A percentile compares a stretch with the other conserved stretches of the same genome.
These are phyloP conservation scores for Ustilago xerochloae DNA, from an alignment of 1,284 basidiomycete species.

Conservation along the genomic window DNA sequence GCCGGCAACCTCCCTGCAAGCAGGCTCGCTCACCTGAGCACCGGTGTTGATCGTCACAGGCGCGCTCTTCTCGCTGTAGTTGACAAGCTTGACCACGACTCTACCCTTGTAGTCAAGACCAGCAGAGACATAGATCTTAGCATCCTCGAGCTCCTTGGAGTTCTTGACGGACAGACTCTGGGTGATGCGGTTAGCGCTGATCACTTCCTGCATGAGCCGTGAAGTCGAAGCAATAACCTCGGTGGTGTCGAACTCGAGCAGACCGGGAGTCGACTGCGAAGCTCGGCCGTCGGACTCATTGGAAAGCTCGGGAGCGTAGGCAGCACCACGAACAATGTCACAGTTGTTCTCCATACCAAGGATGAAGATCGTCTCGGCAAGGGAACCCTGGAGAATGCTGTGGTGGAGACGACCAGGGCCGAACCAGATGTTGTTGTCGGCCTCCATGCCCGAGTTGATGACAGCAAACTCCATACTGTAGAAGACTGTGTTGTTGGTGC, in stretches of 20 bases:
- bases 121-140: constrained; percentile 38
- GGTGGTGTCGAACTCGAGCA: constrained; percentile 74
- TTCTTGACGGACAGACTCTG: constrained; percentile 28
- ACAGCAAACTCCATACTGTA: constrained; percentile 77
- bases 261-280: constrained; percentile 74
- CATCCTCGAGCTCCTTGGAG: constrained; percentile 28
- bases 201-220: constrained; percentile 76
- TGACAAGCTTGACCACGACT: constrained; percentile 48
- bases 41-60: constrained; percentile 17
- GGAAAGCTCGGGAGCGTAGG: constrained; percentile 76
- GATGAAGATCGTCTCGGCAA: constrained; percentile 78
- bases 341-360: constrained; percentile 76
- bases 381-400: constrained; percentile 72
- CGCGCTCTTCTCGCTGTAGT: constrained; percentile 31
- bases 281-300: constrained; percentile 62
- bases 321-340: constrained; percentile 75
- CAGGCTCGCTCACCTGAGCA: not conserved
- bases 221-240: constrained; percentile 72
- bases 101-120: constrained; percentile 24
- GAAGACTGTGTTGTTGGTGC: constrained; percentile 48
- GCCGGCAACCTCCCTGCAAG: constrained; percentile 25
- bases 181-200: constrained; percentile 46
- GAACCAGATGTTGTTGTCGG: constrained; percentile 72
- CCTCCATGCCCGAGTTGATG: constrained; percentile 71
- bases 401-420: constrained; percentile 73